phyloP scores from a whole-genome alignment of 768 basidiomycete genomes.

The Fistulinella prunicolor region DNA sequence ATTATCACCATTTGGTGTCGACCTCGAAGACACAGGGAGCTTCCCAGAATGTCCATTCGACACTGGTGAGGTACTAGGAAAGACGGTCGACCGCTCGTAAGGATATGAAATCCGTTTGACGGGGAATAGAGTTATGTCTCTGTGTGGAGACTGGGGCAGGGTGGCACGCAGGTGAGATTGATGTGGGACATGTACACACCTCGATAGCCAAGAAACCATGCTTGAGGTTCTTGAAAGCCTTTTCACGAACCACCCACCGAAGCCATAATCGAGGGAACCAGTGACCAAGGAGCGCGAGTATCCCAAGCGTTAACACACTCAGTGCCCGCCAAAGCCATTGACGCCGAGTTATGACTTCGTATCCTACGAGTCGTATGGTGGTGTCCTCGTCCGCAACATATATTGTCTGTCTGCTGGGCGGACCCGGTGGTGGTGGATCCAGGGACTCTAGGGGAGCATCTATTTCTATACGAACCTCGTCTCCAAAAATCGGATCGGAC shows the following conservation, averaged over 20 bases:
- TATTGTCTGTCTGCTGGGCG: slow-evolving; percentile 82
- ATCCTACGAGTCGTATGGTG: slow-evolving; percentile 84
- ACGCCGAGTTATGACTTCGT: slow-evolving; percentile 63
- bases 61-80: slow-evolving; percentile 43
- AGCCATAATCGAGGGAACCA: slow-evolving; percentile 96
- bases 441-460: slow-evolving; percentile 58
- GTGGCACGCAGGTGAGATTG: slow-evolving; percentile 21
- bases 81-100: slow-evolving; percentile 77
- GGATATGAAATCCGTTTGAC: slow-evolving; percentile 68
- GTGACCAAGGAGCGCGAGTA: slow-evolving; percentile 77
- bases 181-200: slow-evolving; percentile 45
- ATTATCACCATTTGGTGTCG: slow-evolving; percentile 33
- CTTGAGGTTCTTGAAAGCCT: slow-evolving; percentile 68
- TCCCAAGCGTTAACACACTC: slow-evolving; percentile 67
- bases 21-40: slow-evolving; percentile 22
- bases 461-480: slow-evolving; percentile 81
- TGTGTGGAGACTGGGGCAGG: slow-evolving; percentile 67
- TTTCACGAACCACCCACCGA: slow-evolving; percentile 78
- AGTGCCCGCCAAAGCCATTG: slow-evolving; percentile 66
- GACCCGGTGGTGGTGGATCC: slow-evolving; percentile 74
- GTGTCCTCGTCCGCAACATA: slow-evolving; percentile 88
- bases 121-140: slow-evolving; percentile 76
- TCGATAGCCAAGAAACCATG: slow-evolving; percentile 86
- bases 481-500: slow-evolving; percentile 78
- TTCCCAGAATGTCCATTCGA: slow-evolving; percentile 26